Conservation (phyloP, 345 rosid species). For the Diplotaxis tenuifolia region DNA sequence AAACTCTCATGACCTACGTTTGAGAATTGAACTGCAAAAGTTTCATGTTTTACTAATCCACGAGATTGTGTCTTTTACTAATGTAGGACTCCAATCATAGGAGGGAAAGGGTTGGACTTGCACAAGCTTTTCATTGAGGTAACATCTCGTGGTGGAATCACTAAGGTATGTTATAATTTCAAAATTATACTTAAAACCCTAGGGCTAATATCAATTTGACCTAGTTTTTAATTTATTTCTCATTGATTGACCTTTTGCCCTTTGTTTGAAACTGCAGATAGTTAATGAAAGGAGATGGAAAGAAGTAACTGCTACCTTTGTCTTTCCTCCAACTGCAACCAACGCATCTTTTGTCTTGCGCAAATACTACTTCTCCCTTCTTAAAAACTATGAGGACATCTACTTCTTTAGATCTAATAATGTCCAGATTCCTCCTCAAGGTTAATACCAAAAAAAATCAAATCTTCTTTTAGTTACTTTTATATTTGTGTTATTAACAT, state of each 20-base stretch:
- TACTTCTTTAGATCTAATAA: slow-evolving; percentile 59
- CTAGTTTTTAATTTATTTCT: not conserved
- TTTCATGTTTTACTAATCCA: not conserved
- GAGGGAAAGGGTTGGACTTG: slow-evolving; percentile 86
- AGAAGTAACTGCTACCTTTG: slow-evolving; percentile 92
- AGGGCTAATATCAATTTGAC: not conserved
- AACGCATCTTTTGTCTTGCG: slow-evolving; percentile 94
- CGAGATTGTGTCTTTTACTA: not conserved
- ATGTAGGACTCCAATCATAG: slow-evolving; percentile 86
- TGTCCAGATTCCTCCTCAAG: slow-evolving; percentile 56
- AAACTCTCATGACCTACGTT: not conserved
- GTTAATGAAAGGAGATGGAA: slow-evolving; percentile 88
- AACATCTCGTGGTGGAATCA: slow-evolving; percentile 91
- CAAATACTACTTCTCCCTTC: slow-evolving; percentile 81
- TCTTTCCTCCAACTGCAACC: slow-evolving; percentile 96
- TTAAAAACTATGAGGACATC: slow-evolving; percentile 72
- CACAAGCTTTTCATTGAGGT: slow-evolving; percentile 91
- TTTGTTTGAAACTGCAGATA: slow-evolving; percentile 46
- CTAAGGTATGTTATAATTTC: slow-evolving; percentile 59
- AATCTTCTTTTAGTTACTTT: not conserved
- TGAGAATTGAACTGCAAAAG: not conserved
- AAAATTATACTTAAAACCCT: not conserved
- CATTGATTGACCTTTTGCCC: not conserved
- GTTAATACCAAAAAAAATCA: slow-evolving; percentile 31
- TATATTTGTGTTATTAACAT: slow-evolving; percentile 1